These are phyloP conservation scores for Ganoderma leucocontextum DNA, from an alignment of 1,284 basidiomycete species.

Conservation along the genomic window DNA sequence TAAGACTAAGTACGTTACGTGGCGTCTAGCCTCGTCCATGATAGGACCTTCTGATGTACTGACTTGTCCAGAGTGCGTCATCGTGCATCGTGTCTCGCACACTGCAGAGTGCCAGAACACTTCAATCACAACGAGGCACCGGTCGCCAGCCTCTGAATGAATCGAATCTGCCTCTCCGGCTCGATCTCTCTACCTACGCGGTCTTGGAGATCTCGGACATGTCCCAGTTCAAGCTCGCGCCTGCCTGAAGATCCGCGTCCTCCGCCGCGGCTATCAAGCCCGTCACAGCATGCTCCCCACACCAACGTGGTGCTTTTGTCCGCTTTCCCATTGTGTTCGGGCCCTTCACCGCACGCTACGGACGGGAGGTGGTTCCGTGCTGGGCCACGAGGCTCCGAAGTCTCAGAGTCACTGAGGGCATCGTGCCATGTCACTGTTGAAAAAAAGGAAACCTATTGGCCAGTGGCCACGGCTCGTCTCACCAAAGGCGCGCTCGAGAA, in stretches of 20 bases:
- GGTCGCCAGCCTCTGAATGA: background rate
- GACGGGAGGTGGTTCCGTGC: background rate
- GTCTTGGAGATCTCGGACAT: background rate
- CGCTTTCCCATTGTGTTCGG: background rate
- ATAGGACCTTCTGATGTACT: background rate
- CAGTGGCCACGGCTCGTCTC: background rate
- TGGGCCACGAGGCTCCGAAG: background rate
- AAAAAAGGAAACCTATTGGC: background rate
- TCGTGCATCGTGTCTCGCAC: background rate
- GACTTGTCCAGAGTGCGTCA: background rate
- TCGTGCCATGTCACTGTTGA: background rate
- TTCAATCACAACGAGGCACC: conserved; percentile 4
- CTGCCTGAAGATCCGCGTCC: background rate
- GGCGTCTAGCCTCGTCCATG: background rate
- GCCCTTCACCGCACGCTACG: background rate
- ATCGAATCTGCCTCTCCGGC: background rate
- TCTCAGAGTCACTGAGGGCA: background rate
- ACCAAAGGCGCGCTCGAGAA: background rate
- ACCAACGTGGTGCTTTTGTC: conserved; percentile 3
- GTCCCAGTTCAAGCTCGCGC: background rate
- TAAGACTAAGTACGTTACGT: background rate
- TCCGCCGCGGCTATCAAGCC: conserved; percentile 1
- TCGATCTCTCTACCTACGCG: background rate
- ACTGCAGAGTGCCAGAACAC: background rate
- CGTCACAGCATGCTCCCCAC: conserved; percentile 3